These are phyloP conservation scores for Annulohypoxylon stygium DNA, from an alignment of 495 filamentous ascomycete species.

Conservation along the genomic window DNA sequence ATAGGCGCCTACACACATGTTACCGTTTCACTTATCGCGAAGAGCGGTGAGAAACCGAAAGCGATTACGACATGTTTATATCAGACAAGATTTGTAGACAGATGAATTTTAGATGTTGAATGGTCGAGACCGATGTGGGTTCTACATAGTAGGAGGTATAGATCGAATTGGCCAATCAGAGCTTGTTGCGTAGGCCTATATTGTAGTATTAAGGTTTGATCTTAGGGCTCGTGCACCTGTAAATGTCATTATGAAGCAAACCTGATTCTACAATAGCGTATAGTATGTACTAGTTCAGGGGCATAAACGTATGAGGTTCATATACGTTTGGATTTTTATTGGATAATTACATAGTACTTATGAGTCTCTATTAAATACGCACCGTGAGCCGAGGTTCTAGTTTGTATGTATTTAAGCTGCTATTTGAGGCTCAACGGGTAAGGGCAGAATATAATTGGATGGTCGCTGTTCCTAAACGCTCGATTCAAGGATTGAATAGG, in stretches of 20 bases:
- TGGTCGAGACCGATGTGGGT: conserved; percentile 14
- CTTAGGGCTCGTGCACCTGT: conserved; percentile 34
- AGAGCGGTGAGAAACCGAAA: neutral
- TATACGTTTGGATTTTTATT: too few species aligned
- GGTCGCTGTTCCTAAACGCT: too few species aligned
- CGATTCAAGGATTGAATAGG: neutral
- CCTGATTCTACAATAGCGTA: conserved; percentile 18
- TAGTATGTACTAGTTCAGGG: neutral
- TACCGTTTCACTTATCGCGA: conserved; percentile 7
- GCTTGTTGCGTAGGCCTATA: conserved; percentile 30
- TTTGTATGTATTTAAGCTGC: too few species aligned
- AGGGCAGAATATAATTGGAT: too few species aligned
- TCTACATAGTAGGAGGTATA: neutral
- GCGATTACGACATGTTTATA: conserved; percentile 13
- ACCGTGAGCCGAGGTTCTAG: too few species aligned
- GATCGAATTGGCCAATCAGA: conserved; percentile 2
- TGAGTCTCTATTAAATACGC: too few species aligned
- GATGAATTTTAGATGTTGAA: neutral
- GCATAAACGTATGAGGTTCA: too few species aligned
- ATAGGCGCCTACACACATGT: neutral
- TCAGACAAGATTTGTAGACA: conserved; percentile 1
- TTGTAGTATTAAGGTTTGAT: conserved; percentile 35
- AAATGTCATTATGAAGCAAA: conserved; percentile 35
- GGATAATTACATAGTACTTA: too few species aligned
- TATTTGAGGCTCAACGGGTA: too few species aligned